Conservation (phyloP, 2,329 filamentous ascomycete genomes). For the Rasamsonia emersonii region DNA sequence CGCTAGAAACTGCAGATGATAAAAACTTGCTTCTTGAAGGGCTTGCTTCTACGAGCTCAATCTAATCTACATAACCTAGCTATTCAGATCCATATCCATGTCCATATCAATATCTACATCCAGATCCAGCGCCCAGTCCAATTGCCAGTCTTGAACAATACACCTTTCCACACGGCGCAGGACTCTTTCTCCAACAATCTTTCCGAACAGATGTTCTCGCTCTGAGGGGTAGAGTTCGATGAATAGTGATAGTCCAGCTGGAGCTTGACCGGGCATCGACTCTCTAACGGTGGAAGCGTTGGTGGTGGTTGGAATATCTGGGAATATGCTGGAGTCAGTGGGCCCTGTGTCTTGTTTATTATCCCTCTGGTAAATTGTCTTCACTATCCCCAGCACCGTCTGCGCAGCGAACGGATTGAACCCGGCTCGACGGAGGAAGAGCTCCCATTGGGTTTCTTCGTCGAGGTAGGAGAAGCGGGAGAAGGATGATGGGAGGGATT, state of each 20-base stretch:
- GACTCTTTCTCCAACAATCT: constrained; percentile 48
- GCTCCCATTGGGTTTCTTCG: constrained; percentile 59
- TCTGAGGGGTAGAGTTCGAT: constrained; percentile 47
- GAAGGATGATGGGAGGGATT: not conserved
- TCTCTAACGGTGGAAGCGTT: too few relatives aligned
- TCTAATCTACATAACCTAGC: too few relatives aligned
- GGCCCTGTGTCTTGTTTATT: too few relatives aligned
- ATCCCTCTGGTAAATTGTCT: too few relatives aligned
- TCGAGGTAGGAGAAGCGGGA: constrained; percentile 31
- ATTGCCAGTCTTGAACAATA: constrained; percentile 45
- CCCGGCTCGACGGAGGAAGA: constrained; percentile 56
- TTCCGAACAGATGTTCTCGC: constrained; percentile 42
- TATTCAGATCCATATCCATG: too few relatives aligned
- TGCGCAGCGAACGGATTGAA: constrained; percentile 67
- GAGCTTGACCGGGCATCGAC: too few relatives aligned
- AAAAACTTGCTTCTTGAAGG: too few relatives aligned
- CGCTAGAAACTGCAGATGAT: too few relatives aligned
- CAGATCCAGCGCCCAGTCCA: constrained; percentile 13
- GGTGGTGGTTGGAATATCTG: too few relatives aligned
- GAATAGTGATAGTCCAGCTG: constrained; percentile 42
- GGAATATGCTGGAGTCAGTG: too few relatives aligned
- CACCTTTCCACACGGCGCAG: constrained; percentile 43
- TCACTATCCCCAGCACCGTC: constrained; percentile 41
- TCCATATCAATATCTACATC: too few relatives aligned
- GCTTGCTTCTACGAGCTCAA: too few relatives aligned